Evolutionary conservation across 768 basidiomycete species (phyloP).

Genomic region (Pisolithus orientalis): DNA sequence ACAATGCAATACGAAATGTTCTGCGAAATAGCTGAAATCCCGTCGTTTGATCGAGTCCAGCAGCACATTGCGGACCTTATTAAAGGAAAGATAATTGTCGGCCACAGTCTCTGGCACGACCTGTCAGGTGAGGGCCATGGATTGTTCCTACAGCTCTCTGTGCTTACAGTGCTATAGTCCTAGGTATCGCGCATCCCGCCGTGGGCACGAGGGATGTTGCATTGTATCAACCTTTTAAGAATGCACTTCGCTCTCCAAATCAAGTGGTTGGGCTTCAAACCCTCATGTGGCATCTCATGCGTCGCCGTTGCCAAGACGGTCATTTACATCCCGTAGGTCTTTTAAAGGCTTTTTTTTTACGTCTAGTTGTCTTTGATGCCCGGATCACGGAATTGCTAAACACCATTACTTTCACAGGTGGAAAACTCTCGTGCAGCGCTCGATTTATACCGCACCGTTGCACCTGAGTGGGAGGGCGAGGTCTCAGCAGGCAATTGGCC

Average conservation of each 20-base stretch:
- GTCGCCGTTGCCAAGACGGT: constrained; percentile 67
- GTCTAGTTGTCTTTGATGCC: not conserved
- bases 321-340: constrained; percentile 63
- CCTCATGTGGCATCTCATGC: constrained; percentile 78
- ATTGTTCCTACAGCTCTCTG: not conserved
- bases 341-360: not conserved
- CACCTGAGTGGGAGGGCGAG: constrained; percentile 59
- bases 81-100: constrained; percentile 66
- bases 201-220: constrained; percentile 76
- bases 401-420: constrained; percentile 36
- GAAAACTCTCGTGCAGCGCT: constrained; percentile 67
- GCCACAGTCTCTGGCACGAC: constrained; percentile 77
- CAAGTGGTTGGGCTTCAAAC: constrained; percentile 72
- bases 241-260: constrained; percentile 58
- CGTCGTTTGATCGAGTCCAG: constrained; percentile 58
- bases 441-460: constrained; percentile 50
- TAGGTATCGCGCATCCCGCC: constrained; percentile 76
- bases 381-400: constrained; percentile 9
- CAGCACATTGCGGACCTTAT: constrained; percentile 58
- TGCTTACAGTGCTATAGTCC: constrained; percentile 38
- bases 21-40: constrained; percentile 30
- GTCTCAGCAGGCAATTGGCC: constrained; percentile 66
- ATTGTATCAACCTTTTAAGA: constrained; percentile 74
- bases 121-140: constrained; percentile 50
- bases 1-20: not conserved